Base-by-base conservation (phyloP, 768 basidiomycete species). In the Hortiboletus flavorubellus region DNA sequence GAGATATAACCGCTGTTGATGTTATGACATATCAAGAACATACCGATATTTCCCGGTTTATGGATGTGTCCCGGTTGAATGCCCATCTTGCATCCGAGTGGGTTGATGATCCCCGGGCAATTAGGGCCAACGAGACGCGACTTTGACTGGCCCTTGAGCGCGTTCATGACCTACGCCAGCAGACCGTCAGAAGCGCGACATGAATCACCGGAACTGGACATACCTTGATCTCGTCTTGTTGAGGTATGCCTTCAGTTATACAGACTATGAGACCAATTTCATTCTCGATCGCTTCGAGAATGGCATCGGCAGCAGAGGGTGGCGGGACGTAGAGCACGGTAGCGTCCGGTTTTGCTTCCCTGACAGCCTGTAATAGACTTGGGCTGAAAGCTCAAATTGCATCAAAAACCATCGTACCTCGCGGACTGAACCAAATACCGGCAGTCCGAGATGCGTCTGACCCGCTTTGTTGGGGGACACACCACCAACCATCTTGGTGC, bases 41-140 rank as follows among this genome's bases (percentile, higher is more conserved):
- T 63, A 91, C 95, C 96, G 63, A 99, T 96, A 64, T 91, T 93
- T 51, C 97, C 97, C 53, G 96, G 94, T 63, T 73, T 92, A 78
- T 98, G 97, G 64, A 99, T 98, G 70, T 97, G 93, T 29, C 94
- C 97, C 12, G 97, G 97, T 67, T 92, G 90, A 68, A 99, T 99
- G 55, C 97, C 97, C 86, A 99, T 98, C 80, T 98, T 98, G 80
- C 97, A 99, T 21, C 96, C 96, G 39, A 89, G 79, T 16, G 96
- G 95, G 68, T 96, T 95, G 68, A 98, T 98, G 65, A 99, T 87
- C 69, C 97, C 97, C 2, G 97, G 97, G 75, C 97, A 99, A 75
- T 99, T 99, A 39, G 97, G 97, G 18, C 97, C 97, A 47, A 99
- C 92, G 63, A 99, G 88, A 64, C 97, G 88, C 56, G 93, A 95